Conservation (phyloP, 345 rosid species). For the Iberis pinnata region DNA sequence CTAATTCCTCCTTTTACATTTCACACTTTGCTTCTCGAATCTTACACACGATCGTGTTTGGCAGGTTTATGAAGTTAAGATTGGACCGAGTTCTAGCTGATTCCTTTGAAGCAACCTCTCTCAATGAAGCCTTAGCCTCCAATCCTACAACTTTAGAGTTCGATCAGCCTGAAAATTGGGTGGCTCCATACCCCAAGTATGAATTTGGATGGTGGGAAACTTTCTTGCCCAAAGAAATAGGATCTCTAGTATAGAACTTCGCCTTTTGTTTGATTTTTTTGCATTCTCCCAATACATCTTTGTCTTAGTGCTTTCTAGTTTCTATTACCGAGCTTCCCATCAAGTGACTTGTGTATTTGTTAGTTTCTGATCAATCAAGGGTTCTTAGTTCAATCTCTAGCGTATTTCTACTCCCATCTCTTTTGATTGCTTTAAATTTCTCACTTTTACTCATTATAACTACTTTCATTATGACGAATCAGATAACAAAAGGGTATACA, state of each 20-base stretch:
- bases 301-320: constrained; percentile 8
- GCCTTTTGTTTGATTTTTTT: background rate
- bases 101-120: constrained; percentile 54
- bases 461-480: background rate
- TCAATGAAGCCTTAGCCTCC: constrained; percentile 76
- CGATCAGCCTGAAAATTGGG: constrained; percentile 78
- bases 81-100: constrained; percentile 85
- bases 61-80: constrained; percentile 95
- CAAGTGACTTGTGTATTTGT: too few relatives aligned
- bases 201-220: constrained; percentile 92
- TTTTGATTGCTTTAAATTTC: too few relatives aligned
- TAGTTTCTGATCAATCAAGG: background rate
- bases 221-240: constrained; percentile 56
- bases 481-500: background rate
- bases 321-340: constrained; percentile 20
- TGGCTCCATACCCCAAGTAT: constrained; percentile 88
- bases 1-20: background rate
- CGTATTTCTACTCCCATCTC: too few relatives aligned
- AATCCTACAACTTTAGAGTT: constrained; percentile 60
- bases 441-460: background rate
- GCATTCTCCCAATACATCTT: background rate
- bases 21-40: background rate
- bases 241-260: constrained; percentile 43
- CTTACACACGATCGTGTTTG: background rate
- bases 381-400: background rate